Evolutionary conservation across 495 filamentous ascomycete genomes (phyloP).

Genomic region (Hypoxylon intermedium): DNA sequence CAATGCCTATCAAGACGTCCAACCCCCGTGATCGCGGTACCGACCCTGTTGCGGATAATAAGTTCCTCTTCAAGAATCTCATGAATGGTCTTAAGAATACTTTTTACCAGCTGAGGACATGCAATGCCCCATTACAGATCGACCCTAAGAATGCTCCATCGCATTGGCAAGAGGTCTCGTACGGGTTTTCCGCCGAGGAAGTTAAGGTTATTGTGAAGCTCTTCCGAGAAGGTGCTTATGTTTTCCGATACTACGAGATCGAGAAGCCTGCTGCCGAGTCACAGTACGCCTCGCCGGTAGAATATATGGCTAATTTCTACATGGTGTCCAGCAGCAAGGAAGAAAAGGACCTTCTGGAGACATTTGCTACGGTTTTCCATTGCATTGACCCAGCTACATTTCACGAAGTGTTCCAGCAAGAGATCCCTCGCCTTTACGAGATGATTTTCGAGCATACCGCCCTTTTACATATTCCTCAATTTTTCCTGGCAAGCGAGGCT

Average conservation of each 20-base stretch:
- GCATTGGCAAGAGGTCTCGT: conserved; percentile 95
- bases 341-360: conserved; percentile 97
- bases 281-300: conserved; percentile 77
- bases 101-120: conserved; percentile 91
- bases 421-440: conserved; percentile 94
- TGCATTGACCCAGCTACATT: conserved; percentile 98
- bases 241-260: conserved; percentile 94
- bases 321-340: conserved; percentile 91
- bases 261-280: conserved; percentile 79
- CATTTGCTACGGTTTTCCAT: conserved; percentile 97
- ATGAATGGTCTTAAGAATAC: conserved; percentile 97
- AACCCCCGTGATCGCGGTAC: conserved; percentile 89
- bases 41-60: conserved; percentile 96
- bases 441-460: conserved; percentile 98
- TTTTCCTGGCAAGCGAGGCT: conserved; percentile 96
- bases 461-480: conserved; percentile 93
- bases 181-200: conserved; percentile 96
- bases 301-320: conserved; percentile 91
- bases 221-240: conserved; percentile 92
- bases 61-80: conserved; percentile 98
- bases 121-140: conserved; percentile 74
- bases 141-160: conserved; percentile 79
- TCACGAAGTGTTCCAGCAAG: conserved; percentile 96
- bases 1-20: conserved; percentile 93
- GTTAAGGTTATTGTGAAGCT: conserved; percentile 96